A percentile compares a stretch with the other conserved stretches of the same genome.
phyloP scores from a whole-genome alignment of 495 filamentous ascomycete species.

The Tetracladium setigerum region DNA sequence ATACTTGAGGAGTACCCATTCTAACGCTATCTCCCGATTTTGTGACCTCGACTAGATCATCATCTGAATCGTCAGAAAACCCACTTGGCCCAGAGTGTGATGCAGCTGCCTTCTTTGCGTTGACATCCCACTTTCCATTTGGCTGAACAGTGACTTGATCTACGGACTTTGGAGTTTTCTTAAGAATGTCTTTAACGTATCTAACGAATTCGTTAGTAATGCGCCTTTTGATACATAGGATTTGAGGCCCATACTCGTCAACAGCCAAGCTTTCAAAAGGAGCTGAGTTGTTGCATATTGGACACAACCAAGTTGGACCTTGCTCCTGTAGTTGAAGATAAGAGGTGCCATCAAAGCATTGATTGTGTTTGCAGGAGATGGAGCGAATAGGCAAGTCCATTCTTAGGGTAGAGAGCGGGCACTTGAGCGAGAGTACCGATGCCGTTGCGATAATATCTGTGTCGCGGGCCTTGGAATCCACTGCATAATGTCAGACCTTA shows the following conservation, averaged over 20 bases:
- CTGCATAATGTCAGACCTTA: constrained; percentile 32
- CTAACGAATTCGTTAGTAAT: constrained; percentile 31
- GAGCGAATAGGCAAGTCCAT: constrained; percentile 77
- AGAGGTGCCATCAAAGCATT: constrained; percentile 92
- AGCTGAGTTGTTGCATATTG: constrained; percentile 79
- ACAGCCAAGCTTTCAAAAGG: constrained; percentile 75
- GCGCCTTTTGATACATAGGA: not conserved
- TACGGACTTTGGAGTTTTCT: constrained; percentile 54
- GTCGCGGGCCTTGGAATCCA: constrained; percentile 75
- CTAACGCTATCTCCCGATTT: constrained; percentile 32
- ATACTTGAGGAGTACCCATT: constrained; percentile 21
- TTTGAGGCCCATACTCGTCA: constrained; percentile 59
- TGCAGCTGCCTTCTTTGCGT: constrained; percentile 19
- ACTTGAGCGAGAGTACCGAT: constrained; percentile 82
- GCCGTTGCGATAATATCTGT: constrained; percentile 83
- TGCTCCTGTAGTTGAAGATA: constrained; percentile 94
- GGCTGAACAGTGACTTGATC: constrained; percentile 91
- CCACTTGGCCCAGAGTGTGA: constrained; percentile 15
- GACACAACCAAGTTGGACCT: constrained; percentile 90
- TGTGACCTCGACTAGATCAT: constrained; percentile 63
- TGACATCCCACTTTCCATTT: constrained; percentile 66
- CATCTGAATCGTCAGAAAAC: constrained; percentile 37
- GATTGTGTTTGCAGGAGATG: constrained; percentile 74
- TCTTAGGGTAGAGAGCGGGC: constrained; percentile 78
- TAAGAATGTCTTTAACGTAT: constrained; percentile 84